Conservation (phyloP, 345 rosid species). For the Erucastrum elatum region DNA sequence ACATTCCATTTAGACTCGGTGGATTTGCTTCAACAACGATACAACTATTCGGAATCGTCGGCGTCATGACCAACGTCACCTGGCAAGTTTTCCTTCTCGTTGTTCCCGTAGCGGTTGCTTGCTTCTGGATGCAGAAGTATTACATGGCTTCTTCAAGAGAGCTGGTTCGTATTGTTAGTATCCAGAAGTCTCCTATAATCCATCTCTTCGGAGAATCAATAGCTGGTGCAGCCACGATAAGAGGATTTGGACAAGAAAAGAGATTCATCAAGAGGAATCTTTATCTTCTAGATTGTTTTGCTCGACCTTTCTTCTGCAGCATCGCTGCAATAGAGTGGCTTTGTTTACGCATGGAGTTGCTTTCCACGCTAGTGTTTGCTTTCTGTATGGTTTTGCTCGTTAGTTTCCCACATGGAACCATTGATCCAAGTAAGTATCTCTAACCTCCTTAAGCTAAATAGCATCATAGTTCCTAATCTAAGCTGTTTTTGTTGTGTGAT, state of each 20-base stretch:
- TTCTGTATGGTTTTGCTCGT: constrained; percentile 98
- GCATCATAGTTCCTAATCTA: constrained; percentile 18
- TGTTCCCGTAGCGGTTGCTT: constrained; percentile 92
- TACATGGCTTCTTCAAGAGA: constrained; percentile 99
- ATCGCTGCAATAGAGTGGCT: constrained; percentile 99
- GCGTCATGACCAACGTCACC: constrained; percentile 92
- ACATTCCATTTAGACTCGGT: constrained; percentile 98
- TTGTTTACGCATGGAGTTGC: constrained; percentile 96
- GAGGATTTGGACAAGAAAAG: constrained; percentile 98
- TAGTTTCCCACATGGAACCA: constrained; percentile 92
- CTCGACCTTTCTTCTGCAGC: constrained; percentile 98
- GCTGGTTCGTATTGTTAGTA: constrained; percentile 97
- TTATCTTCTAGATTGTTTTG: constrained; percentile 96
- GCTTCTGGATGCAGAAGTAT: constrained; percentile 99
- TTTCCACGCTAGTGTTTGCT: constrained; percentile 93
- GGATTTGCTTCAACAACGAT: constrained; percentile 99
- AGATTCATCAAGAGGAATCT: constrained; percentile 97
- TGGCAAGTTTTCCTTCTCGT: constrained; percentile 99
- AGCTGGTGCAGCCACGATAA: constrained; percentile 98
- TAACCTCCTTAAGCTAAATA: not conserved
- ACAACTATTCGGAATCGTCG: constrained; percentile 93
- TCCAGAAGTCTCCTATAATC: constrained; percentile 96
- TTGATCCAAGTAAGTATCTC: constrained; percentile 87
- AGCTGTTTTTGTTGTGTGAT: constrained; percentile 32
- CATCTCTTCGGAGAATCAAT: constrained; percentile 98